Base-by-base conservation (phyloP, 2,329 filamentous ascomycete genomes). In the Talaromyces sp. region DNA sequence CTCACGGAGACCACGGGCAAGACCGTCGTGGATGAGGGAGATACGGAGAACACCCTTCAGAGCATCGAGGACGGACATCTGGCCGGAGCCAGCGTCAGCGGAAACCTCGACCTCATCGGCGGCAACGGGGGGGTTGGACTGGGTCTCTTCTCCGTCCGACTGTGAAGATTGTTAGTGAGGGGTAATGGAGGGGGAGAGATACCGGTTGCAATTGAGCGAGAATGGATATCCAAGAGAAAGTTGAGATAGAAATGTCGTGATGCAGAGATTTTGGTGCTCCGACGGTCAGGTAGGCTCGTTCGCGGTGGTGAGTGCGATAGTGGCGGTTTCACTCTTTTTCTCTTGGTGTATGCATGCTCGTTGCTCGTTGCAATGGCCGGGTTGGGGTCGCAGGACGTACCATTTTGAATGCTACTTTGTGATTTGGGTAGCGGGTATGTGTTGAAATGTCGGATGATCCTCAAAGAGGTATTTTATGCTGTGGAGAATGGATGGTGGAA, bases 111-210 rank as follows among this genome's bases (percentile, higher is more conserved):
- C 92, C 85, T 97, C 94, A 71, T 87, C 85, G 73, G 82, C 91
- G 76, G 90, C 89, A 61, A 75, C 78, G 69, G 80, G 75, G 80
- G 90, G 70, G 70, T 71, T 72, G 79, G 87, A 86, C 80, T 86
- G 88, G 81, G 87, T 91, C 89, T 97, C 93, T 97, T 97, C 94
- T 97, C 93, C 93, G 91, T 97, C 93, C 91, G 93, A 97, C 94
- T 97, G 68, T 60, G 36, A 19, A 19, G 20, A 45, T 24, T 50
- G 61, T 68, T 63, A 65, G 64, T 36, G 37, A 33, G 10, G 30
- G 10, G 30, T 33, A 47, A 4, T 47, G 43, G 20, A 7, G 17
- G 17, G 36, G 13, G 8, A 10, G 8, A 24, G 32, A 8, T 30
- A 32, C 17, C 5, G 14, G 24, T 49, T 47, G 49, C 19, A 27